These are phyloP conservation scores for Alternaria infectoria DNA, from an alignment of 2,329 filamentous ascomycete species.

Conservation along the genomic window DNA sequence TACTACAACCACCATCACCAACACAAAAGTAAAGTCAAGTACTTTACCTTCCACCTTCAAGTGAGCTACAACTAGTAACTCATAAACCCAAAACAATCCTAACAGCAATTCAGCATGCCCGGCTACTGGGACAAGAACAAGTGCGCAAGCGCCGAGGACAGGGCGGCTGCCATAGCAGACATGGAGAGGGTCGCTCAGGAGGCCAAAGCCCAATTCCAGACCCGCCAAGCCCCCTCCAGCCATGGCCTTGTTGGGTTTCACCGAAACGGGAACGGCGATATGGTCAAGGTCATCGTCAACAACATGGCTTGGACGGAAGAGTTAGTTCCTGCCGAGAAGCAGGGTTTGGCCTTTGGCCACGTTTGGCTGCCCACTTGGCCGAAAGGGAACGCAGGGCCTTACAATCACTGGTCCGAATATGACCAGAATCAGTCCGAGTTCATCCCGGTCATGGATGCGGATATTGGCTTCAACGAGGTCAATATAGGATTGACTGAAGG, in stretches of 20 bases:
- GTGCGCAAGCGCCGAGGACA: not conserved
- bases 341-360: not conserved
- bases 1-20: not conserved
- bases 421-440: not conserved
- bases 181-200: not conserved
- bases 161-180: not conserved
- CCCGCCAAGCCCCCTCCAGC: not conserved
- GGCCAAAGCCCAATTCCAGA: not conserved
- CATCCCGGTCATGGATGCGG: not conserved
- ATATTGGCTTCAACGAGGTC: not conserved
- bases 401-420: not conserved
- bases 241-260: not conserved
- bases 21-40: not conserved
- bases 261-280: not conserved
- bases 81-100: not conserved
- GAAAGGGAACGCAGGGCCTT: not conserved
- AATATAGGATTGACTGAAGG: not conserved
- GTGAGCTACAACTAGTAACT: not conserved
- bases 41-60: not conserved
- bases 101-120: not conserved
- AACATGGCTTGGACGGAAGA: not conserved
- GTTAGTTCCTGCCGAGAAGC: not conserved
- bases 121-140: constrained; percentile 4
- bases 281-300: not conserved
- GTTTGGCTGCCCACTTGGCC: not conserved